Evolutionary conservation across 1,284 basidiomycete genomes (phyloP).

Genomic region (Farysia itapuensis): DNA sequence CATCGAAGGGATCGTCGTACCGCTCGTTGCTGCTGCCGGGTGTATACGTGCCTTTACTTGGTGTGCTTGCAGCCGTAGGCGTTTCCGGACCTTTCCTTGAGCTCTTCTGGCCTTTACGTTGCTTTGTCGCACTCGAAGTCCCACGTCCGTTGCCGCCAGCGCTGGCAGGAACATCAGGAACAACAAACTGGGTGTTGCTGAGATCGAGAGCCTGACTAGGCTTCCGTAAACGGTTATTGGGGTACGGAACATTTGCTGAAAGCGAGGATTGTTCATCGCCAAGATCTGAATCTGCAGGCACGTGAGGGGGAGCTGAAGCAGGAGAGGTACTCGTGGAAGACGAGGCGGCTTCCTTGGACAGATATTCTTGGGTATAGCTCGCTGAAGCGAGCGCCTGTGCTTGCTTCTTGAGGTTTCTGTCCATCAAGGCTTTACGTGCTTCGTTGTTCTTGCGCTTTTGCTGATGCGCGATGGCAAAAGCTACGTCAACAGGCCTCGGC

Average conservation of each 20-base stretch:
- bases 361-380: constrained; percentile 11
- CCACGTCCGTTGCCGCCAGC: constrained; percentile 7
- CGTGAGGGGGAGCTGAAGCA: not conserved
- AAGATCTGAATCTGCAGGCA: not conserved
- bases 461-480: constrained; percentile 51
- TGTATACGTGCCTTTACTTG: constrained; percentile 20
- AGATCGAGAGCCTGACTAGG: constrained; percentile 41
- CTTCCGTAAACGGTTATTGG: constrained; percentile 23
- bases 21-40: constrained; percentile 27
- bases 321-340: not conserved
- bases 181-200: constrained; percentile 35
- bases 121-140: constrained; percentile 7
- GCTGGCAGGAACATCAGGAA: constrained; percentile 34
- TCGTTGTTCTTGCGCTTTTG: constrained; percentile 52
- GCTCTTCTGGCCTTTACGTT: constrained; percentile 28
- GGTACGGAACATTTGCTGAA: constrained; percentile 1
- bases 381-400: constrained; percentile 20
- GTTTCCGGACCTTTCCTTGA: constrained; percentile 26
- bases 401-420: constrained; percentile 34
- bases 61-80: constrained; percentile 8
- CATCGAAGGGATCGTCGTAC: constrained; percentile 29
- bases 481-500: constrained; percentile 52
- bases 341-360: constrained; percentile 6
- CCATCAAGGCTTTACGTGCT: constrained; percentile 44
- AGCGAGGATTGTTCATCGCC: not conserved